phyloP scores from a whole-genome alignment of 352 stramenopile genomes.

The Globisporangium abappressorium region DNA sequence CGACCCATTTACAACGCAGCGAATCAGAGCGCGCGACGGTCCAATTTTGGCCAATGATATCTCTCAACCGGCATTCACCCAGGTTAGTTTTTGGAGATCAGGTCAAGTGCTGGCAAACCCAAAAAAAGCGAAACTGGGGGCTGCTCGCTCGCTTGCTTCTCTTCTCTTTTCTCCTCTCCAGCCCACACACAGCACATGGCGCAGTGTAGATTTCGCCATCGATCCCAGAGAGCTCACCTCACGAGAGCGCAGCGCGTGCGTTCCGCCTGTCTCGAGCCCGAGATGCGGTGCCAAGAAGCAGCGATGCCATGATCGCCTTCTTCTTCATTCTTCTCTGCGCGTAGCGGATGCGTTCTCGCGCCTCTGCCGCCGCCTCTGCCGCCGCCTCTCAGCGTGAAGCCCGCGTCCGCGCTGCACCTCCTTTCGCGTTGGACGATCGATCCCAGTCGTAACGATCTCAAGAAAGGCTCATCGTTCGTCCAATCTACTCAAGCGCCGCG shows the following conservation, averaged over 20 bases:
- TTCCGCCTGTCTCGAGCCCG: background rate
- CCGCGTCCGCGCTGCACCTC: background rate
- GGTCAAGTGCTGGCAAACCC: background rate
- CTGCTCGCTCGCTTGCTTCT: background rate
- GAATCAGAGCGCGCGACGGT: background rate
- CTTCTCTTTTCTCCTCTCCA: background rate
- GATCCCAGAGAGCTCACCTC: background rate
- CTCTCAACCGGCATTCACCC: background rate
- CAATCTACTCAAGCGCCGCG: background rate
- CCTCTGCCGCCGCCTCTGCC: background rate
- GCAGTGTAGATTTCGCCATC: conserved; percentile 1
- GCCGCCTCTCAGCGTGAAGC: background rate
- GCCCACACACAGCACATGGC: background rate
- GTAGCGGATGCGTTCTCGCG: background rate
- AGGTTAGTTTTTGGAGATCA: background rate
- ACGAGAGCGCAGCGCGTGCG: background rate
- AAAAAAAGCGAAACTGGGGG: conserved; percentile 6
- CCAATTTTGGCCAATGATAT: background rate
- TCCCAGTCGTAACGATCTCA: background rate
- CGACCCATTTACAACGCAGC: background rate
- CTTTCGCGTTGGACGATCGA: background rate
- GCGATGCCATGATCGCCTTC: background rate
- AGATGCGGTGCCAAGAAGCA: background rate
- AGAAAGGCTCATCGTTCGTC: background rate
- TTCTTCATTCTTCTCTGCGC: background rate